Conservation (phyloP, 495 filamentous ascomycete genomes). For the Monascus purpureus region DNA sequence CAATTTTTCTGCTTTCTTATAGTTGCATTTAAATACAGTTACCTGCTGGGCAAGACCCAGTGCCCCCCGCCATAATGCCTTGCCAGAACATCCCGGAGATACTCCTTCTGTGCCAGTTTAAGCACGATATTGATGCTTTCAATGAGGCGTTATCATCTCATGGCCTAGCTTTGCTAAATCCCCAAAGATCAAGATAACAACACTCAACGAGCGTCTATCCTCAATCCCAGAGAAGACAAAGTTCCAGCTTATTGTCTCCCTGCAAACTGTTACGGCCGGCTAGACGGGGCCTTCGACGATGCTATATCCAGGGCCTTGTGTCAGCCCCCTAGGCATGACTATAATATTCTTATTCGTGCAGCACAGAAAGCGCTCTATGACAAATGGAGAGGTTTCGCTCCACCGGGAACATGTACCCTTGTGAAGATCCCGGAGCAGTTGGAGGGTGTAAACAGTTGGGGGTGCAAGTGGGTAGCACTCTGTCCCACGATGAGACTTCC, state of each 20-base stretch:
- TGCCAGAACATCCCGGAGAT: constrained; percentile 21
- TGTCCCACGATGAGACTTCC: constrained; percentile 40
- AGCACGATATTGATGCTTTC: constrained; percentile 17
- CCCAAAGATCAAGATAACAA: constrained; percentile 13
- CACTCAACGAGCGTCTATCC: constrained; percentile 22
- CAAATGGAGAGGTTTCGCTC: constrained; percentile 32
- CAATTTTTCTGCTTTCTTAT: too few species aligned
- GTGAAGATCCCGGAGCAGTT: constrained; percentile 22
- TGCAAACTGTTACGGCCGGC: constrained; percentile 36
- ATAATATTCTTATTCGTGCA: constrained; percentile 28
- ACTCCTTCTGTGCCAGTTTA: constrained; percentile 23
- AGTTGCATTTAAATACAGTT: too few species aligned
- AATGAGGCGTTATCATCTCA: constrained; percentile 8
- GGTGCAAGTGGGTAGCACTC: constrained; percentile 29
- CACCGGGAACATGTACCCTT: constrained; percentile 33
- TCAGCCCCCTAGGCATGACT: constrained; percentile 23
- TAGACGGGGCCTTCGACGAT: constrained; percentile 40
- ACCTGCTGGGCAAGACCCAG: too few species aligned
- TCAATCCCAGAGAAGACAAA: constrained; percentile 10
- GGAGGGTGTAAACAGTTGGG: constrained; percentile 15
- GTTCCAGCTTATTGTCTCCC: constrained; percentile 36
- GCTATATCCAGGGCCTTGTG: constrained; percentile 33
- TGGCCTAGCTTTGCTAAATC: constrained; percentile 7
- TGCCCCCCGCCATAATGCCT: too few species aligned
- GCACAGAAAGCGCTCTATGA: constrained; percentile 29